Percentiles rank a stretch among this genome's conserved stretches.
Evolutionary conservation across 805 yeast species (phyloP).

Genomic region (Wickerhamomyces subpelliculosus): DNA sequence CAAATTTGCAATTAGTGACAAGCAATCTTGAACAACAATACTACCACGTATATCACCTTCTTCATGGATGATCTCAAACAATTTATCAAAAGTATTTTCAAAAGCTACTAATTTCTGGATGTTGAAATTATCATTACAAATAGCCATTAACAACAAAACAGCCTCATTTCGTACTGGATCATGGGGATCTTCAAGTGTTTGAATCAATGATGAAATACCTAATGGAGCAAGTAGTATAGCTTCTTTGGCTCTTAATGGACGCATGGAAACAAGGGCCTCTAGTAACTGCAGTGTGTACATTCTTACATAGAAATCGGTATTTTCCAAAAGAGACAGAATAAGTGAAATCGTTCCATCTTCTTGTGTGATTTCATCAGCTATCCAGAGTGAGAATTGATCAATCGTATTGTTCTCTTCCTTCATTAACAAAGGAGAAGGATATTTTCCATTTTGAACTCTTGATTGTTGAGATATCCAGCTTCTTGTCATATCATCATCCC

Average conservation of each 20-base stretch:
- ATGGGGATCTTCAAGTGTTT: conserved; percentile 50
- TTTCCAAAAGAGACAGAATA: conserved; percentile 39
- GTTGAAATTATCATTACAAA: conserved; percentile 75
- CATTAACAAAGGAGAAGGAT: conserved; percentile 64
- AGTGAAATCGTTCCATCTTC: conserved; percentile 25
- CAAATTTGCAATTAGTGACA: conserved; percentile 65
- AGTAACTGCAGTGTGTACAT: conserved; percentile 79
- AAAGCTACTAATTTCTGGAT: conserved; percentile 92
- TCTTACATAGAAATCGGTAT: conserved; percentile 66
- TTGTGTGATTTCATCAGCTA: conserved; percentile 88
- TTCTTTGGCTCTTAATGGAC: conserved; percentile 70
- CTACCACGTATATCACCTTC: conserved; percentile 92
- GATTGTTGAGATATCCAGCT: conserved; percentile 73
- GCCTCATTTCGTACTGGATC: conserved; percentile 91
- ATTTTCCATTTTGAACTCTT: conserved; percentile 67
- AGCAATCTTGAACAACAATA: conserved; percentile 84
- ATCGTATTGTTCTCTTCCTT: conserved; percentile 40
- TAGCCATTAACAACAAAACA: conserved; percentile 71
- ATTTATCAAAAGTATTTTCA: conserved; percentile 81
- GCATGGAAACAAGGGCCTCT: conserved; percentile 73
- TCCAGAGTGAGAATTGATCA: conserved; percentile 90
- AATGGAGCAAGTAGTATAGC: conserved; percentile 66
- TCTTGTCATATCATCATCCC: conserved; percentile 56
- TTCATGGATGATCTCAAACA: conserved; percentile 71
- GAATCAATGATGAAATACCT: conserved; percentile 71